phyloP scores from a whole-genome alignment of 2,329 filamentous ascomycete genomes.

The Trichoderma afroharzianum region DNA sequence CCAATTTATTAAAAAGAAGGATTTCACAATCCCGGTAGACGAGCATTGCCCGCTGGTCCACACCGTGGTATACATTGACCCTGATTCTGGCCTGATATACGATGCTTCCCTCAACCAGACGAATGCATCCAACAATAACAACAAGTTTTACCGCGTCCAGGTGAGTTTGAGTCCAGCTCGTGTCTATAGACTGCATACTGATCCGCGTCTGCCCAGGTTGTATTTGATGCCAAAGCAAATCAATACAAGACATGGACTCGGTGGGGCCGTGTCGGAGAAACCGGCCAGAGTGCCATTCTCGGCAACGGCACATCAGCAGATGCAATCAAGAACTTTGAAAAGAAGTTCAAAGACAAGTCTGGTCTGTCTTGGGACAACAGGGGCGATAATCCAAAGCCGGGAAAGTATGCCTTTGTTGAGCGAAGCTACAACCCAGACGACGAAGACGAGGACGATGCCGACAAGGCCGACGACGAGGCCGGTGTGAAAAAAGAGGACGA shows the following conservation, averaged over 20 bases:
- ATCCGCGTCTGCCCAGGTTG: background rate
- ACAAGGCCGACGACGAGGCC: constrained; percentile 24
- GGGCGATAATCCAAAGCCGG: constrained; percentile 53
- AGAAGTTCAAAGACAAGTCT: constrained; percentile 61
- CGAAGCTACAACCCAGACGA: constrained; percentile 69
- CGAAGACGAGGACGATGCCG: constrained; percentile 41
- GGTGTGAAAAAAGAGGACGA: constrained; percentile 38
- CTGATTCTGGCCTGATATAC: constrained; percentile 60
- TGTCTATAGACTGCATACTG: background rate
- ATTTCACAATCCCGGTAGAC: constrained; percentile 49
- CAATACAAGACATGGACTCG: constrained; percentile 65
- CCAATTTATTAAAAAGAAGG: constrained; percentile 46
- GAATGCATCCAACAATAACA: constrained; percentile 67
- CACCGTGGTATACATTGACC: constrained; percentile 62
- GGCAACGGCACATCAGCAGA: constrained; percentile 39
- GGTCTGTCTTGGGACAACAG: constrained; percentile 55
- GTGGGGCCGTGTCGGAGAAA: constrained; percentile 73
- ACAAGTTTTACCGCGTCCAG: constrained; percentile 80
- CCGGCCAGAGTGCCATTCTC: constrained; percentile 46
- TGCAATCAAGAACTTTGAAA: constrained; percentile 51
- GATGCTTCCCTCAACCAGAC: constrained; percentile 80
- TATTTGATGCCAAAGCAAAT: constrained; percentile 36
- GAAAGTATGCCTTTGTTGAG: constrained; percentile 79
- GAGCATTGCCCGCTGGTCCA: constrained; percentile 36
- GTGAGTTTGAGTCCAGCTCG: constrained; percentile 33